Conservation (phyloP, 805 yeast species). For the Sugiyamaella americana region DNA sequence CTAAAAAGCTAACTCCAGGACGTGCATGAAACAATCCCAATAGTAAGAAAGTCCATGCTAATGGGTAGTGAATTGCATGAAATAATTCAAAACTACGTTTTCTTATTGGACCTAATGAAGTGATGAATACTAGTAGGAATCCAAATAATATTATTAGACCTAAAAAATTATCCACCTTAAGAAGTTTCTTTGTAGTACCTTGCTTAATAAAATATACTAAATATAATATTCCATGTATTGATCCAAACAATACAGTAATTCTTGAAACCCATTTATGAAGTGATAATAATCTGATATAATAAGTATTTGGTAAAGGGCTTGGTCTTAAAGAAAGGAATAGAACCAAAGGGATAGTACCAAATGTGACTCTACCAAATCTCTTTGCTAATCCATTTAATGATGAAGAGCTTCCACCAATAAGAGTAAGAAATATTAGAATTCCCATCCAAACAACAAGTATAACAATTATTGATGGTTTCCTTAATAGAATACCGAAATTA, state of each 20-base stretch:
- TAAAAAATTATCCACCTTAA: conserved; percentile 51
- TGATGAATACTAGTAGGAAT: conserved; percentile 54
- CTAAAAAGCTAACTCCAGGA: conserved; percentile 61
- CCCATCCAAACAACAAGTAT: conserved; percentile 43
- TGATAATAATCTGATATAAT: conserved; percentile 67
- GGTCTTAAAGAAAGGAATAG: conserved; percentile 74
- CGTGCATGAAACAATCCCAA: conserved; percentile 71
- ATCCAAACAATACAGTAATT: conserved; percentile 58
- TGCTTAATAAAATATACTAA: conserved; percentile 46
- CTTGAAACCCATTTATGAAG: conserved; percentile 91
- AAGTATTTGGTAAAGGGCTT: conserved; percentile 71
- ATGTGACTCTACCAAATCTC: conserved; percentile 70
- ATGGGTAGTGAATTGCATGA: conserved; percentile 62
- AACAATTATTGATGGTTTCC: conserved; percentile 5
- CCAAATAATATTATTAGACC: conserved; percentile 69
- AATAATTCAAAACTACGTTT: conserved; percentile 57
- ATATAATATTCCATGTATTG: conserved; percentile 52
- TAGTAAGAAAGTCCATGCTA: conserved; percentile 71
- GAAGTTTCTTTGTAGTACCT: conserved; percentile 42
- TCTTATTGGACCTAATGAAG: conserved; percentile 63
- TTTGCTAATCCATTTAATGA: conserved; percentile 59
- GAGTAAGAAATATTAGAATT: conserved; percentile 40
- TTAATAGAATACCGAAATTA: background rate
- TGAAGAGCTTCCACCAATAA: conserved; percentile 40
- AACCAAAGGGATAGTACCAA: conserved; percentile 69